phyloP scores from a whole-genome alignment of 2,329 filamentous ascomycete genomes.

The Apiospora pterosperma region DNA sequence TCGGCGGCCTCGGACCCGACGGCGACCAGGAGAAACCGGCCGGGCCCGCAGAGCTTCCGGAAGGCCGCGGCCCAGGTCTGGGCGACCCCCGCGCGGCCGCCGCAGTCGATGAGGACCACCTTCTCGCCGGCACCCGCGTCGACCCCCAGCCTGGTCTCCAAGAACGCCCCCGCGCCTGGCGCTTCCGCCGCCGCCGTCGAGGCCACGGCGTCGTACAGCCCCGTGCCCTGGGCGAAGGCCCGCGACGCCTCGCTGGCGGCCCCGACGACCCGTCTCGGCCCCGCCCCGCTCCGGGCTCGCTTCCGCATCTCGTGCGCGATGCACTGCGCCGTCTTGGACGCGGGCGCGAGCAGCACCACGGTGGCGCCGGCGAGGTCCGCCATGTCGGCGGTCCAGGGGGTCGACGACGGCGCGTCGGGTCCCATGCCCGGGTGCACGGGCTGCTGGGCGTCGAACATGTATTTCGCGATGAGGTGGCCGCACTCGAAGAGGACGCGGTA shows the following conservation, averaged over 20 bases:
- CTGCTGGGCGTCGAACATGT: constrained; percentile 25
- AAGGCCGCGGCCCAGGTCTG: constrained; percentile 18
- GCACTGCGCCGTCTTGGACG: constrained; percentile 21
- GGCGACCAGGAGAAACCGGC: neutral
- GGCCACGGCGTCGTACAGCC: constrained; percentile 19
- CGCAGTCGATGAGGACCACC: constrained; percentile 26
- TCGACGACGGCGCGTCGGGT: neutral
- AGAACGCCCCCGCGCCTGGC: constrained; percentile 11
- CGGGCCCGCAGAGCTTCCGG: neutral
- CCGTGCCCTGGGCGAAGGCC: constrained; percentile 21
- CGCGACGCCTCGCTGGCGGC: constrained; percentile 20
- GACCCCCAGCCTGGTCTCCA: constrained; percentile 6
- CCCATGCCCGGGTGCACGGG: constrained; percentile 16
- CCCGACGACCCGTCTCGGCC: constrained; percentile 18
- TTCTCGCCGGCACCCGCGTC: constrained; percentile 4
- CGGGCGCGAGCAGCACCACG: constrained; percentile 29
- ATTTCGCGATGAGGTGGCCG: constrained; percentile 27
- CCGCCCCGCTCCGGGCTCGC: constrained; percentile 1
- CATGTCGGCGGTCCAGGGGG: constrained; percentile 24
- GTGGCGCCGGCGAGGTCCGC: constrained; percentile 30
- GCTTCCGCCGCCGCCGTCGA: constrained; percentile 11
- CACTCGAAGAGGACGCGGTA: constrained; percentile 24
- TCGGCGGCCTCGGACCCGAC: constrained; percentile 8
- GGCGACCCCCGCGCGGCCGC: constrained; percentile 19
- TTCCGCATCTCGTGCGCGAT: constrained; percentile 18